Evolutionary conservation across 1,139 yeast genomes (phyloP), one percentile per base, ranked within the genome.

Genomic region (Chernovozyma aurita): DNA sequence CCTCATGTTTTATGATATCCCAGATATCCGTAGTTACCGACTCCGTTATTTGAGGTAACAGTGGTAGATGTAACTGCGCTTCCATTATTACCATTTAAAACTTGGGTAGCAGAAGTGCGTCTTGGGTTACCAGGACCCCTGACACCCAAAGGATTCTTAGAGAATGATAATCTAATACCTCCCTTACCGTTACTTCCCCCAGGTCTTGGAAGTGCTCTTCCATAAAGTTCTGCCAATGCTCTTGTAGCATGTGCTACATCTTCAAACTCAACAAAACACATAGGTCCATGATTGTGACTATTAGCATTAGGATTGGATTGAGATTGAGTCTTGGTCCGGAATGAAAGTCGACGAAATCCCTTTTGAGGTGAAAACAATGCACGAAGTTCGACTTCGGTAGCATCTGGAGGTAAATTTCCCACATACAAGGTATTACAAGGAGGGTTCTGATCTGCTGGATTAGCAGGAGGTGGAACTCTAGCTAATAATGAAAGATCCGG

Each of bases 221-320:
- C 98, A 55, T 92, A 92, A 38, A 92, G 66, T 59, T 88, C 96
- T 26, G 95, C 95, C 45, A 92, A 70, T 0, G 97, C 97, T 48
- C 88, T 72, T 1, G 97, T 88, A 3, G 98, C 98, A 59, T 78
- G 86, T 2, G 85, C 82, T 34, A 92, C 95, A 57, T 90, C 97
- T 49, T 92, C 97, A 67, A 92, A 92, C 64, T 92, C 98, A 39
- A 92, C 98, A 72, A 92, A 92, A 61, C 98, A 92, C 97, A 92
- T 92, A 37, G 98, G 98, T 2, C 98, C 98, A 61, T 84, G 94
- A 45, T 71, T 70, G 46, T 78, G 82, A 24, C 74, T 58, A 26
- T 57, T 52, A 14, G 58, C 44, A 16, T 52, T 49, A 2, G 56
- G 45, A 46, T 60, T 60, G 20, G 58, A 42, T 34, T 60, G 60